Evolutionary conservation across 306 rosid genomes (phyloP).

Genomic region (Inga oerstediana): DNA sequence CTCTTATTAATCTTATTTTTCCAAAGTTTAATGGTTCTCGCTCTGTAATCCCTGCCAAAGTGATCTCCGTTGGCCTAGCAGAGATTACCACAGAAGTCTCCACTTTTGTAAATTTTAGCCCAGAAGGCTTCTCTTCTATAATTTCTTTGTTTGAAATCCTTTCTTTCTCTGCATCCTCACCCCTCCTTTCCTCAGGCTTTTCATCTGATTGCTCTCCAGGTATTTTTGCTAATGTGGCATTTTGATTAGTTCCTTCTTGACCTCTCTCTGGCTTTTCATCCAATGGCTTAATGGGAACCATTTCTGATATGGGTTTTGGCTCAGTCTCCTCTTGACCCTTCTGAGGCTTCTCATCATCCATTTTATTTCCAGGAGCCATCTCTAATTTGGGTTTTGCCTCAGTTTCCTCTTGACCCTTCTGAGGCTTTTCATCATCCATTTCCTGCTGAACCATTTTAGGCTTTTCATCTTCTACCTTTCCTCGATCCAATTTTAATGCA

Average conservation of each 20-base stretch:
- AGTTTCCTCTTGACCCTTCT: slow-evolving; percentile 6
- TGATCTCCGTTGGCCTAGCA: no score
- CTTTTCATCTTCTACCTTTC: background rate
- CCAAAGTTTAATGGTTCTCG: no score
- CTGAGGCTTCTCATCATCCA: background rate
- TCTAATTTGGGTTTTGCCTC: background rate
- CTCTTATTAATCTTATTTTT: background rate
- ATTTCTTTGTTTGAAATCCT: slow-evolving; percentile 10
- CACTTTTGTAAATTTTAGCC: no score
- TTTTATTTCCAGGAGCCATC: background rate
- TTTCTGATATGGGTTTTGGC: slow-evolving; percentile 15
- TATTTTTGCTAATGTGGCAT: background rate
- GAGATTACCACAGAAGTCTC: no score
- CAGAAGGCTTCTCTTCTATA: slow-evolving; percentile 29
- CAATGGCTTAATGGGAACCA: background rate
- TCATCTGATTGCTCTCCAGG: slow-evolving; percentile 5
- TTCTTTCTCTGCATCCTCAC: slow-evolving; percentile 23
- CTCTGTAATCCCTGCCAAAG: no score
- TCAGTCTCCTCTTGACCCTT: slow-evolving; percentile 35
- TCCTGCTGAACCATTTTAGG: slow-evolving; percentile 28
- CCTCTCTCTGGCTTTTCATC: slow-evolving; percentile 19
- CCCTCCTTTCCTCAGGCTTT: slow-evolving; percentile 11
- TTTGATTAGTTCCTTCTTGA: slow-evolving; percentile 24
- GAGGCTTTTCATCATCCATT: slow-evolving; percentile 19
- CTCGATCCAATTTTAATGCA: background rate